A percentile compares a stretch with the other conserved stretches of the same genome.
Evolutionary conservation across 495 filamentous ascomycete genomes (phyloP).

Genomic region (Aspergillus biplanus): DNA sequence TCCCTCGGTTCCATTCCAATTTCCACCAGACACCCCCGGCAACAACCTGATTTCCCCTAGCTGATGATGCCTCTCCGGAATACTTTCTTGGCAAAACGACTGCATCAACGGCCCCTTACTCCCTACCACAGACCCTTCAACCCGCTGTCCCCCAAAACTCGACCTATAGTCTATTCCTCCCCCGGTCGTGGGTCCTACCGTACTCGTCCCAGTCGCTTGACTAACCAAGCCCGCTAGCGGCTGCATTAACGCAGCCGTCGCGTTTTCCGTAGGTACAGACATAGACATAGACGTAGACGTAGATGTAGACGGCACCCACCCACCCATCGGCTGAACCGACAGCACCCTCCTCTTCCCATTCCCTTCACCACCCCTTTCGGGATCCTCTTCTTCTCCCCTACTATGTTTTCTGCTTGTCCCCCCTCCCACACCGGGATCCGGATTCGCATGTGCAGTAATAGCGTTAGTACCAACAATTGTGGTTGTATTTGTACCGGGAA

Average conservation of each 20-base stretch:
- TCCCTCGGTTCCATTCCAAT: neutral
- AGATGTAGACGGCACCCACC: neutral
- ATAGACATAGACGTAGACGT: neutral
- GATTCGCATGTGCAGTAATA: neutral
- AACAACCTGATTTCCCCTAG: neutral
- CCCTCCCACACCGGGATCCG: neutral
- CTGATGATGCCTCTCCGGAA: neutral
- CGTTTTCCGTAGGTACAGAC: neutral
- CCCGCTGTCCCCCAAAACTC: too few relatives aligned
- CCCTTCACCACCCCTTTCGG: neutral
- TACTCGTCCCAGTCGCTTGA: too few relatives aligned
- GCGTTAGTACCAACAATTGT: neutral
- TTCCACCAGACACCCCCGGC: neutral
- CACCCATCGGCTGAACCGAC: neutral
- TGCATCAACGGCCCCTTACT: neutral
- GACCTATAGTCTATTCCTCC: too few relatives aligned
- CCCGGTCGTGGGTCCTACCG: too few relatives aligned
- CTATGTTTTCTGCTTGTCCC: neutral
- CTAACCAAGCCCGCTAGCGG: too few relatives aligned
- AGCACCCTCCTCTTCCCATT: neutral
- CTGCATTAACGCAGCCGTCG: too few relatives aligned
- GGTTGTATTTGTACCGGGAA: neutral
- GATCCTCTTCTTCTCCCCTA: neutral
- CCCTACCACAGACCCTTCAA: neutral
- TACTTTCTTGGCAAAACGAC: neutral